phyloP scores from a whole-genome alignment of 768 basidiomycete species.

The Mycena olivaceomarginata region DNA sequence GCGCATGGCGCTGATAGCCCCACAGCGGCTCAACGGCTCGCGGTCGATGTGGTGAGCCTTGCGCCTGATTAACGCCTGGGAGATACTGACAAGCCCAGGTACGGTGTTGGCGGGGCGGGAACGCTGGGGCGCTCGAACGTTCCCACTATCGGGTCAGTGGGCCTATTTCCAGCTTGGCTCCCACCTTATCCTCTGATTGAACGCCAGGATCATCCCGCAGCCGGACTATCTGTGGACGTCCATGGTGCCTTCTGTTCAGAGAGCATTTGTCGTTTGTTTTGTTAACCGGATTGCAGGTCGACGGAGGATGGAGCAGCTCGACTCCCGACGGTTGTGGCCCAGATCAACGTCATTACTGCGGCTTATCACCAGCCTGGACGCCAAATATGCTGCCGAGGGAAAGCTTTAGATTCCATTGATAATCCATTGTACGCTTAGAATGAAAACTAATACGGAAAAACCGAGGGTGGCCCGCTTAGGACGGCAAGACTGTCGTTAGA shows the following conservation, averaged over 20 bases:
- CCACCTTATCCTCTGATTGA: background rate
- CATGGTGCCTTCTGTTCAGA: conserved; percentile 24
- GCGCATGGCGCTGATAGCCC: conserved; percentile 56
- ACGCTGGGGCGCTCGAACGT: conserved; percentile 49
- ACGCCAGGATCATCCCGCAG: conserved; percentile 53
- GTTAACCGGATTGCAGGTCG: conserved; percentile 17
- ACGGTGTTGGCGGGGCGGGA: conserved; percentile 54
- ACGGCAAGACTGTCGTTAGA: background rate
- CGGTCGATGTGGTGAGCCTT: conserved; percentile 47
- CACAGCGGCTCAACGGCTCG: conserved; percentile 46
- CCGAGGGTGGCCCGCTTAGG: conserved; percentile 34
- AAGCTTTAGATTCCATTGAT: conserved; percentile 15
- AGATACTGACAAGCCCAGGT: conserved; percentile 16
- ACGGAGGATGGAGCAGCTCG: conserved; percentile 56
- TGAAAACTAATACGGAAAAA: conserved; percentile 1
- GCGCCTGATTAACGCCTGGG: background rate
- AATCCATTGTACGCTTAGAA: background rate
- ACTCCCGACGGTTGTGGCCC: conserved; percentile 47
- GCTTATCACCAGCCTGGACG: conserved; percentile 50
- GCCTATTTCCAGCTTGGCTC: background rate
- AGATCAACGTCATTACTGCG: conserved; percentile 54
- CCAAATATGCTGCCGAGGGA: conserved; percentile 30
- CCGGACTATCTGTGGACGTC: conserved; percentile 55
- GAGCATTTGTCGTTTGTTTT: background rate
- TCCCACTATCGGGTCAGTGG: conserved; percentile 53